Evolutionary conservation across 1,284 basidiomycete species (phyloP).

Genomic region (Pseudomicrostroma phylloplanum): DNA sequence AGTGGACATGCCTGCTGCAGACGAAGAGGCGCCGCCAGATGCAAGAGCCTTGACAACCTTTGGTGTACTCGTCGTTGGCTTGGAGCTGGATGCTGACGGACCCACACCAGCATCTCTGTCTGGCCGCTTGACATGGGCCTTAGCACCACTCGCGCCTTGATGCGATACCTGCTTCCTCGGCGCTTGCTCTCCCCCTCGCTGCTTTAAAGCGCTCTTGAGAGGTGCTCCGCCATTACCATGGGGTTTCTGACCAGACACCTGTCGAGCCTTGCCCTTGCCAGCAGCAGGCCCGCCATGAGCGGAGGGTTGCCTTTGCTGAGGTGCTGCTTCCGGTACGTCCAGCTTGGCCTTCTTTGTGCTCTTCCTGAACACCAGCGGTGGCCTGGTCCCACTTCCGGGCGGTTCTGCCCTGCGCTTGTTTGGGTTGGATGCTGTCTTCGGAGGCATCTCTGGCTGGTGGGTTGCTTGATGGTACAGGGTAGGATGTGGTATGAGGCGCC

Average conservation of each 20-base stretch:
- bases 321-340: not conserved
- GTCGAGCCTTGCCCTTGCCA: too few relatives aligned
- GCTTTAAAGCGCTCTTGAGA: not conserved
- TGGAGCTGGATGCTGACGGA: too few relatives aligned
- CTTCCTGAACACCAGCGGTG: constrained; percentile 9
- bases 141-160: too few relatives aligned
- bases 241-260: too few relatives aligned
- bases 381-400: constrained; percentile 16
- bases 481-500: not conserved
- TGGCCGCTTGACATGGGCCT: too few relatives aligned
- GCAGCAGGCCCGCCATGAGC: too few relatives aligned
- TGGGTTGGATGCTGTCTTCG: not conserved
- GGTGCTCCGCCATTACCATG: not conserved
- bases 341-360: constrained; percentile 17
- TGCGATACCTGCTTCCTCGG: not conserved
- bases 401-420: constrained; percentile 16
- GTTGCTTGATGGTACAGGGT: not conserved
- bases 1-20: not conserved
- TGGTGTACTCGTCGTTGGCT: not conserved
- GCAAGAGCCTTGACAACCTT: not conserved
- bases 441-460: not conserved
- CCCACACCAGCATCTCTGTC: too few relatives aligned
- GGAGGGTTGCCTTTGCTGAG: not conserved
- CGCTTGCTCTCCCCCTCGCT: not conserved
- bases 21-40: not conserved